These are phyloP conservation scores for Chloranthus sessilifolius DNA, from an alignment of 164 flowering plant genomes.

Conservation along the genomic window DNA sequence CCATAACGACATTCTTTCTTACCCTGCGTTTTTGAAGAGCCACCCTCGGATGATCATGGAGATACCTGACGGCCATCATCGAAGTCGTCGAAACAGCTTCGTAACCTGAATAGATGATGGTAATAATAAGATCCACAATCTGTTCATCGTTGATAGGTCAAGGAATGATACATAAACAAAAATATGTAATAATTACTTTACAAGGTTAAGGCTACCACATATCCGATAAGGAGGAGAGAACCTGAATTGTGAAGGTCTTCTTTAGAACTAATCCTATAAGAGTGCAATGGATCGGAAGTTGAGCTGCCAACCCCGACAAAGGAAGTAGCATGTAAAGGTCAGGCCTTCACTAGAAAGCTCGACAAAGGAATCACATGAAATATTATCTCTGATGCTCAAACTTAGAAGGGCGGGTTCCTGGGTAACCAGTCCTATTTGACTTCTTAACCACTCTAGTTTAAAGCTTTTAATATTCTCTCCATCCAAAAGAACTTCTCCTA, in stretches of 20 bases:
- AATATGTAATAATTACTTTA: no score
- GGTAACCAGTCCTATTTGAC: constrained; percentile 92
- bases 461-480: constrained; percentile 90
- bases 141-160: constrained; percentile 55
- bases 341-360: no score
- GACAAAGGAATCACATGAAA: no score
- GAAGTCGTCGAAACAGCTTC: constrained; percentile 72
- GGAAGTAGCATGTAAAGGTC: no score
- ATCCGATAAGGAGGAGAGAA: no score
- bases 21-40: constrained; percentile 61
- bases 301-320: no score
- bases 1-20: no score
- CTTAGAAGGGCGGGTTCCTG: constrained; percentile 99
- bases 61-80: constrained; percentile 73
- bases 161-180: no score
- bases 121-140: constrained; percentile 56
- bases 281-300: no score
- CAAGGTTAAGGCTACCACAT: no score
- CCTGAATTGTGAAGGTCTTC: no score
- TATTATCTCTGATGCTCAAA: constrained; percentile 89
- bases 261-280: no score
- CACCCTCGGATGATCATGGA: constrained; percentile 66
- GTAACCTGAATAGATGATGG: constrained; percentile 62
- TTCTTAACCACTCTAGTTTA: constrained; percentile 88
- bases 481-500: constrained; percentile 97